Evolutionary conservation across 805 yeast species (phyloP).

Genomic region (Starmerella stellata): DNA sequence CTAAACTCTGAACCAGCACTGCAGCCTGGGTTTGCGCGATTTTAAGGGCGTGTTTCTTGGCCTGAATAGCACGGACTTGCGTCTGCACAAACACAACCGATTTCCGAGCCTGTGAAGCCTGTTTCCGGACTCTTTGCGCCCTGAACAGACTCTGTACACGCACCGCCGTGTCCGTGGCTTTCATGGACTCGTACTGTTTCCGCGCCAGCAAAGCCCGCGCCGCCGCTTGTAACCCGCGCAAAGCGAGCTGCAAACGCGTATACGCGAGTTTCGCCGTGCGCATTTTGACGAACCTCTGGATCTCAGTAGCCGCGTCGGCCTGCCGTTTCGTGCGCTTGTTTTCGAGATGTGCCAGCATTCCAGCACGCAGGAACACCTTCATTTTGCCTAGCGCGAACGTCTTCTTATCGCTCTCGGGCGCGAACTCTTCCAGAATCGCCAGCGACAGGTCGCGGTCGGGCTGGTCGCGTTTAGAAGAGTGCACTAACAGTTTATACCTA

Average conservation of each 20-base stretch:
- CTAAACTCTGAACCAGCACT: conserved; percentile 46
- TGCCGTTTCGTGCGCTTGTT: conserved; percentile 66
- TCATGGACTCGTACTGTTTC: conserved; percentile 30
- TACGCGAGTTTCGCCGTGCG: conserved; percentile 44
- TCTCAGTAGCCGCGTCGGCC: conserved; percentile 56
- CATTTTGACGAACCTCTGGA: conserved; percentile 68
- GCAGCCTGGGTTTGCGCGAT: conserved; percentile 48
- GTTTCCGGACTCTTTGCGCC: conserved; percentile 29
- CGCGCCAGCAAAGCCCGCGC: conserved; percentile 49
- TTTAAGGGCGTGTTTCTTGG: conserved; percentile 35
- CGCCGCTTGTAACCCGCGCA: conserved; percentile 40
- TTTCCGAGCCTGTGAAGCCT: conserved; percentile 33
- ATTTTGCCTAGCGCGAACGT: conserved; percentile 50
- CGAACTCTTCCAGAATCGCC: conserved; percentile 34
- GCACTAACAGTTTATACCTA: conserved; percentile 67
- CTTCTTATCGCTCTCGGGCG: background rate
- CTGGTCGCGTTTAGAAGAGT: conserved; percentile 34
- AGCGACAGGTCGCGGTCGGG: conserved; percentile 49
- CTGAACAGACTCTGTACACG: conserved; percentile 48
- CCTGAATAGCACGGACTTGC: conserved; percentile 30
- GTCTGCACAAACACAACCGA: conserved; percentile 45
- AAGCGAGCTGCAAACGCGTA: conserved; percentile 35
- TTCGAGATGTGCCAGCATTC: conserved; percentile 83
- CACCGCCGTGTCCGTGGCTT: conserved; percentile 44
- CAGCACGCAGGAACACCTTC: conserved; percentile 89